These are phyloP conservation scores for Cercospora beticola DNA, from an alignment of 2,329 filamentous ascomycete species.

Conservation along the genomic window DNA sequence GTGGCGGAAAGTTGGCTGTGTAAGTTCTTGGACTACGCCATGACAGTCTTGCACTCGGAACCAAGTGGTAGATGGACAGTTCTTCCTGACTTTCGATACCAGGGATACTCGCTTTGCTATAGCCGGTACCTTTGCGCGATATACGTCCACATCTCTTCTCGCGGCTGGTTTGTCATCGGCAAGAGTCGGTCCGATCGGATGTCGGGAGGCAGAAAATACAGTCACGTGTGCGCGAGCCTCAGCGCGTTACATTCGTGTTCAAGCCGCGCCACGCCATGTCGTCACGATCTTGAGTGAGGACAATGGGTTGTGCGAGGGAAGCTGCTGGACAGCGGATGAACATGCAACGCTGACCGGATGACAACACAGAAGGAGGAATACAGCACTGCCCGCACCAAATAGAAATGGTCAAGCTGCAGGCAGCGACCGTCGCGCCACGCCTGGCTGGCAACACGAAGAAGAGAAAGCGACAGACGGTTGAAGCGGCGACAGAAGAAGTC, in stretches of 20 bases:
- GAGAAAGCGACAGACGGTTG: slow-evolving; percentile 18
- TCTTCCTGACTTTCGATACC: neutral
- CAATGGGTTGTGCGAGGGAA: neutral
- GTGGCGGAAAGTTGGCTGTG: slow-evolving; percentile 3
- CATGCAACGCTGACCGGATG: neutral
- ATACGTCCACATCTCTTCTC: neutral
- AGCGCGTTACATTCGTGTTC: neutral
- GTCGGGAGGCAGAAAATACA: neutral
- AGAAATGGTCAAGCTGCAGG: slow-evolving; percentile 49
- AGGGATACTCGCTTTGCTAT: neutral
- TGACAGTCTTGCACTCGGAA: slow-evolving; percentile 21
- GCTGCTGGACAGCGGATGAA: slow-evolving; percentile 8
- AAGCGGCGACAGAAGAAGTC: slow-evolving; percentile 3
- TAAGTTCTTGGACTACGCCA: slow-evolving; percentile 4
- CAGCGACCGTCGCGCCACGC: slow-evolving; percentile 40
- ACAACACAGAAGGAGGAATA: neutral
- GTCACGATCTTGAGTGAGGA: neutral
- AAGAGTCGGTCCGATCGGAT: slow-evolving; percentile 3
- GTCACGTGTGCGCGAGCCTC: neutral
- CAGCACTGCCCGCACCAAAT: neutral
- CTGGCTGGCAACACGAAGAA: slow-evolving; percentile 18
- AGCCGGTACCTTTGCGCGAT: neutral
- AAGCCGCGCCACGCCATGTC: neutral
- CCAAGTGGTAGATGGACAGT: neutral
- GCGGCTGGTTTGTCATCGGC: neutral